These are phyloP conservation scores for Lentinula sp. DNA, from an alignment of 768 basidiomycete species.

Conservation along the genomic window DNA sequence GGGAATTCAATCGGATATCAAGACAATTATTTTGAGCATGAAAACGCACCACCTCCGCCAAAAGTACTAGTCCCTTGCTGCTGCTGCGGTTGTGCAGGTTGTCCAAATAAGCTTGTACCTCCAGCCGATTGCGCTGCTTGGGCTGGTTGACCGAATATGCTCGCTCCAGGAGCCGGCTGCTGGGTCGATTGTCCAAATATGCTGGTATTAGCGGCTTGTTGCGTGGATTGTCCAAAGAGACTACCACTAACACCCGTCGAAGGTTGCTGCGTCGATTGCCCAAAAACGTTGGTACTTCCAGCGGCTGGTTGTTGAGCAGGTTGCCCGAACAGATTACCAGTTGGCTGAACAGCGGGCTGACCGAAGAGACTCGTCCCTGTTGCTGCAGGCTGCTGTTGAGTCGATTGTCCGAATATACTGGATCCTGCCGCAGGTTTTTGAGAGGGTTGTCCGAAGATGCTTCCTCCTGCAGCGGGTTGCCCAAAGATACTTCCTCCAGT, in stretches of 20 bases:
- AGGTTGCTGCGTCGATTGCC: conserved; percentile 9
- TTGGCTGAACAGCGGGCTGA: conserved; percentile 15
- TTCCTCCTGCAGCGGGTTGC: conserved; percentile 10
- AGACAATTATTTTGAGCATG: not conserved
- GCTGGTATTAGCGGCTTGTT: conserved; percentile 11
- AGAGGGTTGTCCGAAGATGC: conserved; percentile 17
- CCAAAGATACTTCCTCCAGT: conserved; percentile 19
- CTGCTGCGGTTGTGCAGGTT: conserved; percentile 17
- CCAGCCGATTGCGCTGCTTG: conserved; percentile 15
- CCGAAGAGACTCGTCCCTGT: conserved; percentile 15
- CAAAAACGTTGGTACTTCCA: conserved; percentile 10
- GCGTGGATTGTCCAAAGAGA: conserved; percentile 4
- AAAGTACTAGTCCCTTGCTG: conserved; percentile 21
- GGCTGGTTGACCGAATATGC: conserved; percentile 16
- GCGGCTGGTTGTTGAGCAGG: conserved; percentile 17
- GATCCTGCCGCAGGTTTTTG: conserved; percentile 16
- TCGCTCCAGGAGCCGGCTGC: conserved; percentile 14
- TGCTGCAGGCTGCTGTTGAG: conserved; percentile 16
- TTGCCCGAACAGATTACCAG: conserved; percentile 6
- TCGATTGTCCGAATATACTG: conserved; percentile 8
- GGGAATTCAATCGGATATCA: not conserved
- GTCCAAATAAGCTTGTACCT: conserved; percentile 24
- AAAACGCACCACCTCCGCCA: conserved; percentile 14
- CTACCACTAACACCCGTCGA: not conserved
- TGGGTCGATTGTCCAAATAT: conserved; percentile 23